These are phyloP conservation scores for Mikania micrantha DNA, from an alignment of 129 eudicot species.

Conservation along the genomic window DNA sequence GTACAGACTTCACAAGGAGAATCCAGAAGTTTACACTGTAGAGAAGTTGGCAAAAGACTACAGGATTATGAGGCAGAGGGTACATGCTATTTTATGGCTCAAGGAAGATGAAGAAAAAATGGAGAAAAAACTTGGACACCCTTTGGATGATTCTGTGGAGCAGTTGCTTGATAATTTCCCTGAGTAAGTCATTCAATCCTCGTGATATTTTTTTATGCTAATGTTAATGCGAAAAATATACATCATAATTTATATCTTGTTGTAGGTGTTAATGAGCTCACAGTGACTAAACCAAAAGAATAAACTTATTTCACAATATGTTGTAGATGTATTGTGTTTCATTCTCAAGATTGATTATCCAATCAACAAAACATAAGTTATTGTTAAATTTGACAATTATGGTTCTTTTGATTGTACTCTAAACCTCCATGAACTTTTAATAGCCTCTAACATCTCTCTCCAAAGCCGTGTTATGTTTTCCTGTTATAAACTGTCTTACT, in stretches of 20 bases:
- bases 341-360: no score
- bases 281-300: not conserved
- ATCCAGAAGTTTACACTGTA: conserved; percentile 76
- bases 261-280: not conserved
- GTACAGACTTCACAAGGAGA: conserved; percentile 78
- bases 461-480: no score
- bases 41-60: conserved; percentile 82
- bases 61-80: conserved; percentile 86
- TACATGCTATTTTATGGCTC: conserved; percentile 86
- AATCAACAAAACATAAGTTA: no score
- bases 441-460: no score
- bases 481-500: no score
- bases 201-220: not conserved
- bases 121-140: conserved; percentile 74
- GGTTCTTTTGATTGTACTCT: no score
- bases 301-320: not conserved
- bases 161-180: conserved; percentile 67
- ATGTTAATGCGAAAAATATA: no score
- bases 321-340: no score
- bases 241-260: not conserved
- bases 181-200: conserved; percentile 46
- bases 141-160: conserved; percentile 83
- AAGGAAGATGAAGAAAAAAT: conserved; percentile 76
- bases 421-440: no score
- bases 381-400: no score